These are phyloP conservation scores for Ogataea polymorpha DNA, from an alignment of 805 yeast genomes.

Conservation along the genomic window DNA sequence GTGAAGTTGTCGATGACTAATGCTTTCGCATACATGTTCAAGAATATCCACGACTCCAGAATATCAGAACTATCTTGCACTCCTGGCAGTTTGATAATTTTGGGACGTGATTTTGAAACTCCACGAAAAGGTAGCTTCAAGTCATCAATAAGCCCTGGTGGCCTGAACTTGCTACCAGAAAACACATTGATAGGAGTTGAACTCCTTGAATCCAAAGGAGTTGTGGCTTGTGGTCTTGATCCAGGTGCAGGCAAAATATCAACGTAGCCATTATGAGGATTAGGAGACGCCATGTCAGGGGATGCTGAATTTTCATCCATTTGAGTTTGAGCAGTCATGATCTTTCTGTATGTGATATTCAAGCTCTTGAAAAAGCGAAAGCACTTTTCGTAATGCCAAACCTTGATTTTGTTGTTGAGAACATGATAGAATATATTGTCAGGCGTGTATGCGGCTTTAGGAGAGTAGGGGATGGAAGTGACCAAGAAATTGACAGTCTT, in stretches of 20 bases:
- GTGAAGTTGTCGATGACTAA: slow-evolving; percentile 69
- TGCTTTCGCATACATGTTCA: slow-evolving; percentile 66
- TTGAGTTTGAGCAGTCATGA: slow-evolving; percentile 27
- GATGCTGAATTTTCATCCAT: slow-evolving; percentile 4
- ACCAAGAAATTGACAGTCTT: slow-evolving; percentile 43
- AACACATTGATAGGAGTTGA: slow-evolving; percentile 14
- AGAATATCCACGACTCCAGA: slow-evolving; percentile 70
- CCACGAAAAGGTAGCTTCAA: slow-evolving; percentile 29
- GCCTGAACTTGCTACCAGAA: slow-evolving; percentile 10
- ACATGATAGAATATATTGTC: slow-evolving; percentile 49
- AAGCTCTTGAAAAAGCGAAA: slow-evolving; percentile 52
- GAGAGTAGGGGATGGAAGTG: slow-evolving; percentile 41
- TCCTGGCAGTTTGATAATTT: slow-evolving; percentile 21
- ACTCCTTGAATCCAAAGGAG: slow-evolving; percentile 19
- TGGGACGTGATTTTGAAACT: slow-evolving; percentile 24
- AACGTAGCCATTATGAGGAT: slow-evolving; percentile 14
- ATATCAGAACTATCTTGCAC: slow-evolving; percentile 38
- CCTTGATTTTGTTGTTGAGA: slow-evolving; percentile 45
- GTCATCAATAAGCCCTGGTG: slow-evolving; percentile 30
- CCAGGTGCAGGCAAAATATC: slow-evolving; percentile 22
- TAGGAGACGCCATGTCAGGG: slow-evolving; percentile 9
- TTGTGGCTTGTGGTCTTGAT: slow-evolving; percentile 10
- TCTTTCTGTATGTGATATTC: slow-evolving; percentile 39
- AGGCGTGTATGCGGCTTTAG: slow-evolving; percentile 35
- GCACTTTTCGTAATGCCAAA: slow-evolving; percentile 59